phyloP scores from a whole-genome alignment of 2,329 filamentous ascomycete species.

The Ophiocordyceps robertsii region DNA sequence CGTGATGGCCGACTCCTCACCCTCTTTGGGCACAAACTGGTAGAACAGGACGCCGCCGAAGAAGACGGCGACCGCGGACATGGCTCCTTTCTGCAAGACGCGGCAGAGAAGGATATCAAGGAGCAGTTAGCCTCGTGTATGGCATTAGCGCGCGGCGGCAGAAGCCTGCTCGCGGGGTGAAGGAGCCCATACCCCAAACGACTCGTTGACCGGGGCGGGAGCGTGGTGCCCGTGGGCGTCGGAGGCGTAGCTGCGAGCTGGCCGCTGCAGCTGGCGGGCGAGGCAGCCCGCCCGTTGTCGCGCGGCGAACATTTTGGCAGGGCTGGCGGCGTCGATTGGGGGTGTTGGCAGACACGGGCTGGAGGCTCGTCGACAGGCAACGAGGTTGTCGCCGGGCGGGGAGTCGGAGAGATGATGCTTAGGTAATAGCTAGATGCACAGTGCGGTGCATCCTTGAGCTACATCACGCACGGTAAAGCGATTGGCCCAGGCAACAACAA shows the following conservation, averaged over 20 bases:
- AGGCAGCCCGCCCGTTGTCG: slow-evolving; percentile 29
- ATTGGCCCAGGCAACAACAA: no score
- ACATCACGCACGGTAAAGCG: no score
- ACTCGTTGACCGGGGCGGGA: slow-evolving; percentile 35
- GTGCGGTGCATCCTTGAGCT: no score
- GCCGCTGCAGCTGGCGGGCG: slow-evolving; percentile 22
- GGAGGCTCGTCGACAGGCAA: slow-evolving; percentile 1
- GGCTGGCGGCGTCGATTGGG: slow-evolving; percentile 18
- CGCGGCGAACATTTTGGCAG: slow-evolving; percentile 25
- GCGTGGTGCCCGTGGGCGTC: slow-evolving; percentile 34
- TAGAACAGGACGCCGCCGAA: slow-evolving; percentile 32
- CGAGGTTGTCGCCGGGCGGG: slow-evolving; percentile 11
- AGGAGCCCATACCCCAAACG: slow-evolving; percentile 38
- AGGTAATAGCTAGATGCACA: not conserved
- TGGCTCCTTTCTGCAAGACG: slow-evolving; percentile 31
- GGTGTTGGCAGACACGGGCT: not conserved
- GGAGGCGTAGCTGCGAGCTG: slow-evolving; percentile 39
- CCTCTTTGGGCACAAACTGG: slow-evolving; percentile 34
- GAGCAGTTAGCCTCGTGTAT: not conserved
- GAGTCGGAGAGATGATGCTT: not conserved
- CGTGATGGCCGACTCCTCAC: slow-evolving; percentile 32
- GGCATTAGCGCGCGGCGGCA: not conserved
- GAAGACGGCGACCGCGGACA: slow-evolving; percentile 29
- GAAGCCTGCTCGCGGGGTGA: not conserved
- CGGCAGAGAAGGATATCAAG: no score